Evolutionary conservation across 2,329 filamentous ascomycete species (phyloP).

Genomic region (Dryadomyces sulphureus): DNA sequence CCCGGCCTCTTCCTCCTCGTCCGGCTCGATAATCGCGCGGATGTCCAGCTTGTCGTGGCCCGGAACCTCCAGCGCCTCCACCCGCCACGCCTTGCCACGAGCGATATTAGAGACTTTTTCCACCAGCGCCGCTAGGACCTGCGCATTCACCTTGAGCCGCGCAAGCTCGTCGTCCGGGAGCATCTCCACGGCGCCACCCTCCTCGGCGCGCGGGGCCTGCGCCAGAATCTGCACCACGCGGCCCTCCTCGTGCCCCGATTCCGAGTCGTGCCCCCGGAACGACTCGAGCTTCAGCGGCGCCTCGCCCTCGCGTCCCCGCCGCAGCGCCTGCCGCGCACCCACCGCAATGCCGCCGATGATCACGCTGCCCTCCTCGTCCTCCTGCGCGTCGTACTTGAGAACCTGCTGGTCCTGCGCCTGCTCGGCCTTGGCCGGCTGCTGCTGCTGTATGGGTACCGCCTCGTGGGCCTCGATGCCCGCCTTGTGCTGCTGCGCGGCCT

Average conservation of each 20-base stretch:
- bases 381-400: neutral
- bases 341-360: slow-evolving; percentile 39
- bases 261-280: slow-evolving; percentile 23
- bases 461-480: slow-evolving; percentile 22
- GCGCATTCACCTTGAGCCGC: slow-evolving; percentile 49
- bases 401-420: slow-evolving; percentile 4
- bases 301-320: slow-evolving; percentile 31
- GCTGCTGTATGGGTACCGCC: slow-evolving; percentile 17
- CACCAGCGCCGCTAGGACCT: slow-evolving; percentile 54
- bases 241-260: slow-evolving; percentile 9
- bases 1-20: slow-evolving; percentile 8
- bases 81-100: slow-evolving; percentile 58
- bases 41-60: slow-evolving; percentile 46
- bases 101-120: slow-evolving; percentile 55
- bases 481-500: slow-evolving; percentile 24
- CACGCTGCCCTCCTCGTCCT: slow-evolving; percentile 8
- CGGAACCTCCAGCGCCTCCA: slow-evolving; percentile 63
- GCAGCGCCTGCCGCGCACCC: slow-evolving; percentile 34
- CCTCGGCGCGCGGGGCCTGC: slow-evolving; percentile 29
- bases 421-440: slow-evolving; percentile 9
- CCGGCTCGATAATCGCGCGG: slow-evolving; percentile 50
- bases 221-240: slow-evolving; percentile 29
- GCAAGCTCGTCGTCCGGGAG: slow-evolving; percentile 54
- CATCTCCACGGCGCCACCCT: slow-evolving; percentile 46
- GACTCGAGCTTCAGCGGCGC: slow-evolving; percentile 29